These are phyloP conservation scores for Lolium multiflorum DNA, from an alignment of 176 grass and related monocot species.

Conservation along the genomic window DNA sequence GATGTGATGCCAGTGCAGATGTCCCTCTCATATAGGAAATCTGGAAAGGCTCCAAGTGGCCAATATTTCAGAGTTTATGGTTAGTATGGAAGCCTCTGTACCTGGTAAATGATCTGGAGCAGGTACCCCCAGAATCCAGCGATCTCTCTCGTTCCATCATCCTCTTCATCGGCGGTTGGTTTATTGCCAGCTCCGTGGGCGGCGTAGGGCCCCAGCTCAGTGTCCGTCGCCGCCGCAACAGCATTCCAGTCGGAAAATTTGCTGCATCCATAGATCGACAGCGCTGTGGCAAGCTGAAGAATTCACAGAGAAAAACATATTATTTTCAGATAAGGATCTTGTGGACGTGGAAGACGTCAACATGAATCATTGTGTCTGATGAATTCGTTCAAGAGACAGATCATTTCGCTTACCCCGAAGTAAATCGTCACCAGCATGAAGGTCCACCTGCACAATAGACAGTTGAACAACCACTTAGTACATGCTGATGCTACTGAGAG, in stretches of 20 bases:
- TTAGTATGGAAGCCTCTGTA: constrained; percentile 39
- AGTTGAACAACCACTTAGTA: background rate
- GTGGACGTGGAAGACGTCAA: background rate
- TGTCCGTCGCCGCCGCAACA: constrained; percentile 39
- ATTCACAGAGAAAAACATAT: background rate
- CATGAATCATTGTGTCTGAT: constrained; percentile 33
- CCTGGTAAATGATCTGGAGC: constrained; percentile 93
- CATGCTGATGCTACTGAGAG: constrained; percentile 30
- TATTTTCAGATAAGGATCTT: constrained; percentile 33
- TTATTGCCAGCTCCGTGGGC: constrained; percentile 23
- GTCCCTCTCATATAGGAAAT: constrained; percentile 41
- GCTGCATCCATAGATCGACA: constrained; percentile 87
- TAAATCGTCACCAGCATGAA: constrained; percentile 58
- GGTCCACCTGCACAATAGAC: background rate
- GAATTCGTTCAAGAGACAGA: constrained; percentile 30
- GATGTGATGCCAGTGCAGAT: constrained; percentile 35
- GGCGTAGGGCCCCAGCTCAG: constrained; percentile 53
- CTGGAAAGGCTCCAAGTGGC: constrained; percentile 37
- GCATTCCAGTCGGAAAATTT: constrained; percentile 42
- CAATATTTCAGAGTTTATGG: constrained; percentile 45
- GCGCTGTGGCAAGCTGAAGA: constrained; percentile 71
- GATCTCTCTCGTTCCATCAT: constrained; percentile 40
- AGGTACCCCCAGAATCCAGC: constrained; percentile 94
- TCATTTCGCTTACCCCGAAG: constrained; percentile 84
- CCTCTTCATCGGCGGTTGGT: constrained; percentile 13